A percentile compares a stretch with the other conserved stretches of the same genome.
These are phyloP conservation scores for Pleurozium schreberi DNA, from an alignment of 225 moss, liverwort and hornwort species.

Conservation along the genomic window DNA sequence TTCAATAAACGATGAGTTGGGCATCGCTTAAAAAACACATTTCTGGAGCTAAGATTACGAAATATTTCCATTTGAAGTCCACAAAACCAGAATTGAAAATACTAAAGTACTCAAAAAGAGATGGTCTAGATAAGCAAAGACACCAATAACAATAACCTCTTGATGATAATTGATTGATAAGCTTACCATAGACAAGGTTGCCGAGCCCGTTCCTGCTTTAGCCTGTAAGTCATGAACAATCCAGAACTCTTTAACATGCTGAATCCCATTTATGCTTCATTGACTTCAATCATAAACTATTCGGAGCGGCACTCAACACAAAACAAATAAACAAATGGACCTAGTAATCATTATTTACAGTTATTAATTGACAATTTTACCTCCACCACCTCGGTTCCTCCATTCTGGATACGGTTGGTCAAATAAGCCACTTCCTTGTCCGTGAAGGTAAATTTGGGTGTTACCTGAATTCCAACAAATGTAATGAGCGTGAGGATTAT, in stretches of 20 bases:
- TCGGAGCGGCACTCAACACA: neutral
- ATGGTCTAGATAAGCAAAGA: neutral
- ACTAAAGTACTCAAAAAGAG: neutral
- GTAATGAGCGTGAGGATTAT: neutral
- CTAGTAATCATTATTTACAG: neutral
- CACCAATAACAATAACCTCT: neutral
- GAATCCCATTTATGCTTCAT: neutral
- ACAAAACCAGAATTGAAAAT: neutral
- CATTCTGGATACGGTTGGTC: conserved; percentile 96
- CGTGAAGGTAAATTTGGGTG: conserved; percentile 53
- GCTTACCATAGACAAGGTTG: conserved; percentile 93
- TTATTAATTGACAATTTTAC: conserved; percentile 11
- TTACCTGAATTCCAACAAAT: conserved; percentile 19
- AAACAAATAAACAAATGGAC: neutral
- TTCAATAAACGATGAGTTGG: neutral
- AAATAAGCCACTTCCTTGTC: conserved; percentile 77
- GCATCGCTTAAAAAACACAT: neutral
- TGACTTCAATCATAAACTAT: neutral
- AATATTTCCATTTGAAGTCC: neutral
- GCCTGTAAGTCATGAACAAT: conserved; percentile 50
- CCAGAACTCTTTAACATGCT: neutral
- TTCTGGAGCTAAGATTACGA: neutral
- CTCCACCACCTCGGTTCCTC: conserved; percentile 99
- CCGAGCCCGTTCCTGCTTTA: conserved; percentile 96
- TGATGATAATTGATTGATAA: neutral